Evolutionary conservation across 805 yeast species (phyloP).

Genomic region (Kluyveromyces starmeri): DNA sequence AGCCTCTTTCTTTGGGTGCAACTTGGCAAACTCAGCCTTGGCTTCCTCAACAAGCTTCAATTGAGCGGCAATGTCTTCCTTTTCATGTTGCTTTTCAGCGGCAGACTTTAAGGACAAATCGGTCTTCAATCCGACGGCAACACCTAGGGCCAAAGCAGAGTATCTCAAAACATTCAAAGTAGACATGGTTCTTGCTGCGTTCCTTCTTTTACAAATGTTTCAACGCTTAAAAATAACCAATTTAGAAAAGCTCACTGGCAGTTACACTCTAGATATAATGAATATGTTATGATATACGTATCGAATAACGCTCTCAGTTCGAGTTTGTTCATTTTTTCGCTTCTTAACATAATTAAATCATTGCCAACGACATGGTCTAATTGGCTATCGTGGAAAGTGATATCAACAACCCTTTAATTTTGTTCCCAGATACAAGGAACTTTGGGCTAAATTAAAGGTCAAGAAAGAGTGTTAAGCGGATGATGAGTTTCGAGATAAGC

Average conservation of each 20-base stretch:
- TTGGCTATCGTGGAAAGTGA: conserved; percentile 4
- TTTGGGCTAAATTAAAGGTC: not conserved
- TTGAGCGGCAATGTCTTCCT: conserved; percentile 51
- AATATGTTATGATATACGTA: no score
- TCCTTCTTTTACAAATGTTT: not conserved
- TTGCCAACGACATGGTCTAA: conserved; percentile 1
- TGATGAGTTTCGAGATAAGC: no score
- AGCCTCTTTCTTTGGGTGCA: conserved; percentile 34
- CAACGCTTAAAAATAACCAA: not conserved
- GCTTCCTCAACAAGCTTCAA: conserved; percentile 79
- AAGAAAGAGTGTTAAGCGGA: no score
- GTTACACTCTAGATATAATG: no score
- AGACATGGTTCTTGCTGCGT: conserved; percentile 31
- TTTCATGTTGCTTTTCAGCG: conserved; percentile 50
- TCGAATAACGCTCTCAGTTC: not conserved
- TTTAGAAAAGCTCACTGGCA: not conserved
- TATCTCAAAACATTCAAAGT: conserved; percentile 73
- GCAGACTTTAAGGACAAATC: conserved; percentile 57
- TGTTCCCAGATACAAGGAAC: not conserved
- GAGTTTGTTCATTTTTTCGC: not conserved
- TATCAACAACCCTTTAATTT: not conserved
- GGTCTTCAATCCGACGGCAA: conserved; percentile 81
- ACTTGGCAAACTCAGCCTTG: conserved; percentile 75
- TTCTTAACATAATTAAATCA: not conserved
- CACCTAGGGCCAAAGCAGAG: conserved; percentile 82